Evolutionary conservation across 179 eudicot genomes (phyloP).

Genomic region (Pouteria campechiana): DNA sequence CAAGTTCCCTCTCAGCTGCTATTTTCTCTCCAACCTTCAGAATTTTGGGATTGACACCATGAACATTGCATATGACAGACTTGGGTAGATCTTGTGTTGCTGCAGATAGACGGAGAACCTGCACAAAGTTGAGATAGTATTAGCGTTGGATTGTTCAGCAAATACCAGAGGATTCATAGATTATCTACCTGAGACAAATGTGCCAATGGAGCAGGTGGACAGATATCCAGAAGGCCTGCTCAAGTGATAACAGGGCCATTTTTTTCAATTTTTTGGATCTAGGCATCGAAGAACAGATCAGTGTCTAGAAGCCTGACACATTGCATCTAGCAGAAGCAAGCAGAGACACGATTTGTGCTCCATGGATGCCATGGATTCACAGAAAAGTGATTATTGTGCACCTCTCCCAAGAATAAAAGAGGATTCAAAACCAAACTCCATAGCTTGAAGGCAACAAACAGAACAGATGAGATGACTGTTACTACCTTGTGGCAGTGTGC

Average conservation of each 20-base stretch:
- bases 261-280: no score
- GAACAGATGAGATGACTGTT: background rate
- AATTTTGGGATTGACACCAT: constrained; percentile 92
- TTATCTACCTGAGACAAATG: no score
- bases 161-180: background rate
- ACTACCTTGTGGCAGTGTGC: constrained; percentile 86
- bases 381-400: no score
- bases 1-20: constrained; percentile 75
- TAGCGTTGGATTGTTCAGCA: background rate
- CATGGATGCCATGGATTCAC: no score
- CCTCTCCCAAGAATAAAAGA: no score
- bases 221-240: no score
- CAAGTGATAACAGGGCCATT: no score
- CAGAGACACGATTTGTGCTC: no score
- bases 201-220: no score
- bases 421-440: background rate
- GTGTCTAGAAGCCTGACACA: no score
- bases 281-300: no score
- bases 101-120: constrained; percentile 97
- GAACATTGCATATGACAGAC: constrained; percentile 85
- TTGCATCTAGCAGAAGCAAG: no score
- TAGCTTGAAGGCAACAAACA: background rate
- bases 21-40: constrained; percentile 77
- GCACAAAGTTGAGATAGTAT: constrained; percentile 8
- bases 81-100: constrained; percentile 96